A percentile compares a stretch with the other conserved stretches of the same genome.
phyloP scores from a whole-genome alignment of 192 early-diverging fungal genomes.

The Paraglomus brasilianum region DNA sequence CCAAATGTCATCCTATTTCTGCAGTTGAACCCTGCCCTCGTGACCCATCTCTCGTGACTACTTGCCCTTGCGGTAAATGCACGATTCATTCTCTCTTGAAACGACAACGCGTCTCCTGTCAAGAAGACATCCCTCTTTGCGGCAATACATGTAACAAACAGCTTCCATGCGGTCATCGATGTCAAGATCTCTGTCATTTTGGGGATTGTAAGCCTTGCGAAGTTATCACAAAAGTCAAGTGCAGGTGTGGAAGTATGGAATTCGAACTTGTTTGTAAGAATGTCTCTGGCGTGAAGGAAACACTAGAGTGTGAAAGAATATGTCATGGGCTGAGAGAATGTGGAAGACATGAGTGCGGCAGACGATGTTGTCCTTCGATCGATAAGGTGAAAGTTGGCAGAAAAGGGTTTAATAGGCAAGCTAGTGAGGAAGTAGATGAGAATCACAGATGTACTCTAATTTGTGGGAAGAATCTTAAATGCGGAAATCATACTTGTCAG shows the following conservation, averaged over 20 bases:
- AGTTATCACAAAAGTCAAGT: slow-evolving; percentile 48
- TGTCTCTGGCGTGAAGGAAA: slow-evolving; percentile 42
- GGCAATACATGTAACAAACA: slow-evolving; percentile 56
- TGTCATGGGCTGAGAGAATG: slow-evolving; percentile 64
- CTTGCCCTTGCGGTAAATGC: slow-evolving; percentile 55
- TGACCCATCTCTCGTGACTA: slow-evolving; percentile 45
- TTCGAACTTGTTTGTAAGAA: slow-evolving; percentile 48
- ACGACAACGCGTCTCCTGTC: slow-evolving; percentile 41
- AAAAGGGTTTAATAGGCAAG: slow-evolving; percentile 36
- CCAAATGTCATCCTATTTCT: slow-evolving; percentile 54
- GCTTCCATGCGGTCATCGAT: slow-evolving; percentile 63
- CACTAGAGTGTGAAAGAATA: slow-evolving; percentile 60
- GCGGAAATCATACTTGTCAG: slow-evolving; percentile 78
- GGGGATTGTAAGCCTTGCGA: slow-evolving; percentile 66
- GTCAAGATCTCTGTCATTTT: slow-evolving; percentile 57
- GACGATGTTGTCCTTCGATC: slow-evolving; percentile 60
- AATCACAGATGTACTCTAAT: slow-evolving; percentile 64
- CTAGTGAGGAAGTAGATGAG: slow-evolving; percentile 38
- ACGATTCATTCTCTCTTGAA: slow-evolving; percentile 38
- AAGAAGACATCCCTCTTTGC: slow-evolving; percentile 62
- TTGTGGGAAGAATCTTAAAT: slow-evolving; percentile 75
- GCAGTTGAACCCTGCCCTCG: slow-evolving; percentile 47
- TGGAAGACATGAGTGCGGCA: slow-evolving; percentile 69
- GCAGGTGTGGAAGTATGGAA: slow-evolving; percentile 61
- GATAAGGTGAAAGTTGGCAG: slow-evolving; percentile 17